A percentile compares a stretch with the other conserved stretches of the same genome.
Evolutionary conservation across 2,329 filamentous ascomycete genomes (phyloP).

Genomic region (Colletotrichum paranaense): DNA sequence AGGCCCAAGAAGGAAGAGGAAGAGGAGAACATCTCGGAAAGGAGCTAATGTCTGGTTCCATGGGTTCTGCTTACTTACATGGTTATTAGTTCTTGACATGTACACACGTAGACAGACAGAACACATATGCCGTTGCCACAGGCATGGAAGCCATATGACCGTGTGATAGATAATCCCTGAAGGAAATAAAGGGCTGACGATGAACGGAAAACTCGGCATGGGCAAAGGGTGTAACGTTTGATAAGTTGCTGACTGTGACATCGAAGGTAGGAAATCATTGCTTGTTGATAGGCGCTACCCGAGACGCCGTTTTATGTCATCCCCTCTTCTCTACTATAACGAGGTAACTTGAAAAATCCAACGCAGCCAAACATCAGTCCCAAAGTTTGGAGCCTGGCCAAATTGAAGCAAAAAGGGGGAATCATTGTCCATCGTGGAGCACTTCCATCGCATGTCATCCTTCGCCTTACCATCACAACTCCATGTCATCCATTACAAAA

Average conservation of each 20-base stretch:
- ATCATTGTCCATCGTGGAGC: neutral
- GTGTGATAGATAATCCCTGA: neutral
- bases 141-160: neutral
- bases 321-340: neutral
- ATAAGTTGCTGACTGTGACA: neutral
- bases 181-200: neutral
- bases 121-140: neutral
- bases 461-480: neutral
- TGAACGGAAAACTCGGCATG: neutral
- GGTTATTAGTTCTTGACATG: neutral
- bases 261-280: neutral
- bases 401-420: neutral
- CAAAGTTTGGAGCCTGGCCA: neutral
- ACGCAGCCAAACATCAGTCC: neutral
- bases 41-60: neutral
- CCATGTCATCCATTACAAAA: neutral
- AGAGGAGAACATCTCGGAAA: neutral
- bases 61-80: neutral
- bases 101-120: neutral
- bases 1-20: neutral
- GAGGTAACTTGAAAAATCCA: neutral
- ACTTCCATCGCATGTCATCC: neutral
- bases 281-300: neutral
- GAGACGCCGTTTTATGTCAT: neutral
- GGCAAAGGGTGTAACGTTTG: neutral